These are phyloP conservation scores for Penicillium odoratum DNA, from an alignment of 495 filamentous ascomycete species.

Conservation along the genomic window DNA sequence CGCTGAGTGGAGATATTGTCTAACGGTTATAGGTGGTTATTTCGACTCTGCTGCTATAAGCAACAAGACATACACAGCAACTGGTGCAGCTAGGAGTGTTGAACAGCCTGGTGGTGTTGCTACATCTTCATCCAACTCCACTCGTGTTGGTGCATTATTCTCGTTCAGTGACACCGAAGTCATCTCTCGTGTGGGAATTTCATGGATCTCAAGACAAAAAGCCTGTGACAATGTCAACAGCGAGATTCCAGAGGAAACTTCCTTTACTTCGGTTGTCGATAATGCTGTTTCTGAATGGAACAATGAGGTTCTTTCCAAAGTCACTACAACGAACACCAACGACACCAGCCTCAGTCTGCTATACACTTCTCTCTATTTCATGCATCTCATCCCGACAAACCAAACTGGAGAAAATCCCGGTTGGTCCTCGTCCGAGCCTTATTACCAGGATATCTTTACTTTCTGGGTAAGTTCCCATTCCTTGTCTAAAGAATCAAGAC, in stretches of 20 bases:
- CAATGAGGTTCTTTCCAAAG: slow-evolving; percentile 58
- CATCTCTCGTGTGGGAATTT: slow-evolving; percentile 67
- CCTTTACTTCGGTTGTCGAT: slow-evolving; percentile 47
- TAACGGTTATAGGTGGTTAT: slow-evolving; percentile 43
- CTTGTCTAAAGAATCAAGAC: neutral
- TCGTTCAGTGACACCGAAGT: slow-evolving; percentile 41
- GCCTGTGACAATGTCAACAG: slow-evolving; percentile 59
- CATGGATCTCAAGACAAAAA: slow-evolving; percentile 63
- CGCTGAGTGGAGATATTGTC: neutral
- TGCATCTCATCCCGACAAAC: slow-evolving; percentile 70
- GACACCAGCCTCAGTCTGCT: slow-evolving; percentile 56
- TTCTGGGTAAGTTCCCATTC: slow-evolving; percentile 45
- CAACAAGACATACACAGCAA: slow-evolving; percentile 33
- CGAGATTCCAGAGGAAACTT: slow-evolving; percentile 56
- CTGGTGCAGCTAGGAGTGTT: slow-evolving; percentile 28
- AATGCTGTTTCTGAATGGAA: slow-evolving; percentile 59
- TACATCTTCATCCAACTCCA: slow-evolving; percentile 27
- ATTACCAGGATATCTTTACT: slow-evolving; percentile 48
- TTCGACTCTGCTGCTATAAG: slow-evolving; percentile 51
- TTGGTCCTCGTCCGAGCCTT: slow-evolving; percentile 67
- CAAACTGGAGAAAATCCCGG: slow-evolving; percentile 70
- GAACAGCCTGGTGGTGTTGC: slow-evolving; percentile 29
- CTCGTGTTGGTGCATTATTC: slow-evolving; percentile 37
- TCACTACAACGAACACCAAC: slow-evolving; percentile 59
- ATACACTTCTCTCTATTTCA: slow-evolving; percentile 67